Evolutionary conservation across 805 yeast species (phyloP).

Genomic region (Martiniozyma abietophila): DNA sequence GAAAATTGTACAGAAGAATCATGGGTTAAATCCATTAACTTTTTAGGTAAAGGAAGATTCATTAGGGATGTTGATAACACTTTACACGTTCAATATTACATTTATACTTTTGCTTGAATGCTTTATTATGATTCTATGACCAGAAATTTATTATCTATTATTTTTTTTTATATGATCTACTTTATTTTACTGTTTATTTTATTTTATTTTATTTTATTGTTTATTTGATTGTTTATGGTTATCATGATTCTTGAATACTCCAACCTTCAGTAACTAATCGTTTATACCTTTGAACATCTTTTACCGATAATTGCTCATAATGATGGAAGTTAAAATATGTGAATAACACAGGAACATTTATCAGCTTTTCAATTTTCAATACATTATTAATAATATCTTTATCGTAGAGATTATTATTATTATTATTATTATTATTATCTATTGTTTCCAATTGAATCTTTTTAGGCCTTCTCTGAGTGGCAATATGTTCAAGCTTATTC

Average conservation of each 20-base stretch:
- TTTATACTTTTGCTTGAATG: conserved; percentile 6
- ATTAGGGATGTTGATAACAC: conserved; percentile 35
- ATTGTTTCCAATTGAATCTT: conserved; percentile 1
- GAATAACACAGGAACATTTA: conserved; percentile 19
- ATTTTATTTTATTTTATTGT: not conserved
- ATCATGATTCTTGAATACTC: conserved; percentile 13
- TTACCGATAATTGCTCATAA: conserved; percentile 1
- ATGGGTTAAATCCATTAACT: conserved; percentile 43
- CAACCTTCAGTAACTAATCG: conserved; percentile 12
- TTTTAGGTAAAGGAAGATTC: conserved; percentile 54
- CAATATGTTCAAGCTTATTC: conserved; percentile 19
- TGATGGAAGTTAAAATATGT: conserved; percentile 16
- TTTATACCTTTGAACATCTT: conserved; percentile 7
- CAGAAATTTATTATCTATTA: not conserved
- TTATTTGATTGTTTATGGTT: not conserved
- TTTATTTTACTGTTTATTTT: conserved; percentile 1
- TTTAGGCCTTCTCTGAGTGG: conserved; percentile 5
- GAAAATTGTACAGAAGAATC: conserved; percentile 33
- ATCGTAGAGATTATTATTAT: not conserved
- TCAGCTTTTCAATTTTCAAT: conserved; percentile 11
- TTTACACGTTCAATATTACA: conserved; percentile 36
- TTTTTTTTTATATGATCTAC: conserved; percentile 2
- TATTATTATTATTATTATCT: not conserved
- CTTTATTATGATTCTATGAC: not conserved
- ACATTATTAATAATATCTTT: not conserved